Base-by-base conservation (phyloP, 345 rosid genomes). In the Orychophragmus violaceus region DNA sequence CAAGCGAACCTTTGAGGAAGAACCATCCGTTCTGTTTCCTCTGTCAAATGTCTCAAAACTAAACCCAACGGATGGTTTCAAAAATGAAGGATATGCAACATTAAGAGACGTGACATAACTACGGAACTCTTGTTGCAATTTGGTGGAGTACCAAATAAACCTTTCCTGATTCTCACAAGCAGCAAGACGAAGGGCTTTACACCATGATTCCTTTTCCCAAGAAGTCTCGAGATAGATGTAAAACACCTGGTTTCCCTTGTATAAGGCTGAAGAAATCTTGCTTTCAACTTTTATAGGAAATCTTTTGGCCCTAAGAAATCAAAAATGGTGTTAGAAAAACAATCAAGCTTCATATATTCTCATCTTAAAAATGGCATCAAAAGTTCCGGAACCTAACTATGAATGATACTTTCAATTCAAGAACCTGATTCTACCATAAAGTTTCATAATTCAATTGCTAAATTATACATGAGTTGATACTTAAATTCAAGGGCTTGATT, bases 191-290 rank as follows among this genome's bases (percentile, higher is more conserved):
- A 94, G 93, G 25, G 95, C 82, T 78, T 84, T 87, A 73, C 97
- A 94, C 99, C 99, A 94, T 2, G 97, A 83, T 72, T 94, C 97
- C 86, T 94, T 94, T 76, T 90, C 97, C 97, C 95, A 94, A 19
- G 96, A 84, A 68, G 99, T 94, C 77, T 94, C 96, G 4, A 88
- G 87, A 78, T 83, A 94, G 39, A 94, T 77, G 73, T 81, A 87
- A 71, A 94, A 58, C 48, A 76, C 76, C 51, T 79, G 81, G 70
- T 85, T 84, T 46, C 84, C 89, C 68, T 82, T 82, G 76, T 82
- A 87, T 22, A 94, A 60, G 42, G 4, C 59, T 45, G 96, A 74
- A 56, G 93, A 79, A 32, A 59, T 77, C 76, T 85, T 83, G 85
- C 81, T 87, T 79, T 90, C 88, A 57, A 90, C 74, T 74, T 80